Evolutionary conservation across 2,329 filamentous ascomycete genomes (phyloP).

Genomic region (Hortaea sp.): DNA sequence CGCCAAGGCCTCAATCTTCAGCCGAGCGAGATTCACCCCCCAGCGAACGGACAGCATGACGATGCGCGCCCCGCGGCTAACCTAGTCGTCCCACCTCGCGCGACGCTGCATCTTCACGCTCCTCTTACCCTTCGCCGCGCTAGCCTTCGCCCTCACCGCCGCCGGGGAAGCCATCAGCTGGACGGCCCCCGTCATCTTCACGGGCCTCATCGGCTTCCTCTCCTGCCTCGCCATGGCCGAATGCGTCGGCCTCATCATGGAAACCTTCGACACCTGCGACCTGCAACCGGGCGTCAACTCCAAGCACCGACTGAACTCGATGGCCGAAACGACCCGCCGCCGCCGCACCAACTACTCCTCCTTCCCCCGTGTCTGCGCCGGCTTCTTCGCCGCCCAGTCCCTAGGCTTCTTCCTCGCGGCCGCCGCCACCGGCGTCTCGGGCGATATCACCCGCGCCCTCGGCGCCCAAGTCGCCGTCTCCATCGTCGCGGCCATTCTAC

Average conservation of each 20-base stretch:
- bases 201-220: slow-evolving; percentile 57
- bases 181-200: slow-evolving; percentile 56
- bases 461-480: slow-evolving; percentile 60
- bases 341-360: slow-evolving; percentile 63
- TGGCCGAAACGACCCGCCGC: slow-evolving; percentile 33
- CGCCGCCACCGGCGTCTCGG: slow-evolving; percentile 56
- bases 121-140: slow-evolving; percentile 54
- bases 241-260: slow-evolving; percentile 69
- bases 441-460: slow-evolving; percentile 54
- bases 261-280: slow-evolving; percentile 72
- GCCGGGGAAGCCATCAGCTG: slow-evolving; percentile 51
- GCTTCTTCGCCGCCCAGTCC: slow-evolving; percentile 59
- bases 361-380: slow-evolving; percentile 63
- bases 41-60: slow-evolving; percentile 58
- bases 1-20: slow-evolving; percentile 61
- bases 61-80: slow-evolving; percentile 47
- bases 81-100: slow-evolving; percentile 63
- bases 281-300: slow-evolving; percentile 60
- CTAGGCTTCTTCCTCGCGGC: slow-evolving; percentile 62
- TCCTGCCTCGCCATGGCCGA: slow-evolving; percentile 65
- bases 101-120: slow-evolving; percentile 59
- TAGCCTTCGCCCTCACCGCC: slow-evolving; percentile 59
- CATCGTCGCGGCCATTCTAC: slow-evolving; percentile 56
- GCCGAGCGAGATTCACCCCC: slow-evolving; percentile 49
- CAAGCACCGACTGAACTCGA: slow-evolving; percentile 34